phyloP scores from a whole-genome alignment of 306 rosid genomes.

The Prunus mira region DNA sequence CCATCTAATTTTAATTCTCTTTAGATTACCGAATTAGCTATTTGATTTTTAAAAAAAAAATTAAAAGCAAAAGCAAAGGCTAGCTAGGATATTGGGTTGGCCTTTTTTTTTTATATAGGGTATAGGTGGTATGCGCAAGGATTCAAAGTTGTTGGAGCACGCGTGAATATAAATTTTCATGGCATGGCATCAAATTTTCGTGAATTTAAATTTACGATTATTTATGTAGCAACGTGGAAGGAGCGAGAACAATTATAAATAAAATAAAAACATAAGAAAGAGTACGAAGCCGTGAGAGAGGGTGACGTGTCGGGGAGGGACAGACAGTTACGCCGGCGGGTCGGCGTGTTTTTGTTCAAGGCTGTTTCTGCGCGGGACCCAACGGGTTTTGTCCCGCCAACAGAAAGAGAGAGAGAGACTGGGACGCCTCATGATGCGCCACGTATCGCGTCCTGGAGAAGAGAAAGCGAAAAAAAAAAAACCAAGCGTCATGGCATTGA shows the following conservation, averaged over 20 bases:
- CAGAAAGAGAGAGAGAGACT: neutral
- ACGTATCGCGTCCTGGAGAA: conserved; percentile 7
- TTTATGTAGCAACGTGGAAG: neutral
- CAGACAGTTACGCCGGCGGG: conserved; percentile 47
- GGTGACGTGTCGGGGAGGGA: conserved; percentile 50
- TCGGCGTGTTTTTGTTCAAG: conserved; percentile 28
- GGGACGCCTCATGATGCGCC: conserved; percentile 17
- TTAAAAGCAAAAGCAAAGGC: no score
- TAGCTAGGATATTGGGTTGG: no score
- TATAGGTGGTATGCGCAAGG: no score
- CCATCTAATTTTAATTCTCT: neutral
- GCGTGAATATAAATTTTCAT: neutral
- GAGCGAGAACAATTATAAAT: neutral
- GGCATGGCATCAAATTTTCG: neutral
- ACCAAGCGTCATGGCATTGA: conserved; percentile 11
- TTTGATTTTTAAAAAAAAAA: no score
- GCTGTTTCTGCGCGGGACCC: conserved; percentile 26
- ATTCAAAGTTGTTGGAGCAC: neutral
- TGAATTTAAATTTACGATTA: neutral
- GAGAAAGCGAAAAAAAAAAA: neutral
- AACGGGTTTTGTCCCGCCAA: neutral
- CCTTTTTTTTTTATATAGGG: no score
- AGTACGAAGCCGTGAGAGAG: conserved; percentile 17
- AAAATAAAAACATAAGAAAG: neutral
- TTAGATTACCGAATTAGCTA: no score